Evolutionary conservation across 352 stramenopile genomes (phyloP).

Genomic region (Pythium coloratum): DNA sequence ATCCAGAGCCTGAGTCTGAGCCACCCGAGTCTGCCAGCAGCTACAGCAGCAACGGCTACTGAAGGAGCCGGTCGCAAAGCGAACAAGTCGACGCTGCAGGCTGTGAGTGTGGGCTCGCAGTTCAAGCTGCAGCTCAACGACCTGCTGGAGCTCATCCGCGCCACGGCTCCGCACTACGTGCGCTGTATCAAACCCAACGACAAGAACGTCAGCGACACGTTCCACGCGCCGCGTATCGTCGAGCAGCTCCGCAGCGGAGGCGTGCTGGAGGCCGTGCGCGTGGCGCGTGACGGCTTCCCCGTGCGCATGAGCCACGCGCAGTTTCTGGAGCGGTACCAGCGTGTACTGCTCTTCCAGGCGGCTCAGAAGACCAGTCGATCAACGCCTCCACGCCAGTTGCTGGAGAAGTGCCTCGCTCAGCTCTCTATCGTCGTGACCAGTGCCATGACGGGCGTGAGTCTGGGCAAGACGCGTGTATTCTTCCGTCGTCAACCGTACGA

Average conservation of each 20-base stretch:
- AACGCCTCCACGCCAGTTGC: neutral
- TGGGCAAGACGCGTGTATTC: constrained; percentile 94
- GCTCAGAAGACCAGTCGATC: neutral
- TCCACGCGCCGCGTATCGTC: constrained; percentile 73
- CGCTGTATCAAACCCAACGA: constrained; percentile 99
- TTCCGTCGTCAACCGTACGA: constrained; percentile 94
- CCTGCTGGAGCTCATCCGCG: constrained; percentile 93
- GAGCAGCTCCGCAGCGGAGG: constrained; percentile 86
- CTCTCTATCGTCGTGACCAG: constrained; percentile 10
- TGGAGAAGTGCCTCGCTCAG: constrained; percentile 19
- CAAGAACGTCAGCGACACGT: constrained; percentile 57
- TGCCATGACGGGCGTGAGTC: constrained; percentile 40
- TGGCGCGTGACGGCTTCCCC: constrained; percentile 81
- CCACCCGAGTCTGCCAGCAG: neutral
- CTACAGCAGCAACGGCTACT: neutral
- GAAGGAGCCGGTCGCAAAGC: constrained; percentile 3
- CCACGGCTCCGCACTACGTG: constrained; percentile 97
- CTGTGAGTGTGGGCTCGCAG: constrained; percentile 83
- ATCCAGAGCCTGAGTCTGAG: constrained; percentile 49
- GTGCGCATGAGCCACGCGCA: constrained; percentile 78
- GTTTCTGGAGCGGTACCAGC: constrained; percentile 73
- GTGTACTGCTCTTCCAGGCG: constrained; percentile 39
- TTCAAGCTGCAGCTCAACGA: constrained; percentile 95
- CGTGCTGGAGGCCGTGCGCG: constrained; percentile 87
- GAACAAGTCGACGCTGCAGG: constrained; percentile 54